A percentile compares a stretch with the other conserved stretches of the same genome.
Conservation (phyloP, 768 basidiomycete species). For the Mycena vulgaris region DNA sequence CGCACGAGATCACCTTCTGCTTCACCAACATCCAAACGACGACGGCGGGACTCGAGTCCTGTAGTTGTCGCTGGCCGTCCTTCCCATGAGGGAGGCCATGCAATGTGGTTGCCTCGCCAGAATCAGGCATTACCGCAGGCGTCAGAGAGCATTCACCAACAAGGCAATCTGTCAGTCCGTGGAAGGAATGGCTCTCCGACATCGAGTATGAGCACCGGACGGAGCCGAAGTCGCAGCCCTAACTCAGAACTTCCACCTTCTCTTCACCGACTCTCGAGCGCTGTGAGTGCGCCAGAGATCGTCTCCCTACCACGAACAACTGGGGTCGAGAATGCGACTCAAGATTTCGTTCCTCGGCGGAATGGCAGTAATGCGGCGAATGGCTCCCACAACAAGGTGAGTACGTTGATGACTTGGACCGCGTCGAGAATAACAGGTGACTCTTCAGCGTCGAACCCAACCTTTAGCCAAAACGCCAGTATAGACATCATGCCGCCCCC, state of each 20-base stretch:
- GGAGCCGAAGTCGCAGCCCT: conserved; percentile 68
- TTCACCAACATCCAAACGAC: conserved; percentile 72
- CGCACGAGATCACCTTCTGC: conserved; percentile 74
- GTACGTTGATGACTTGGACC: conserved; percentile 25
- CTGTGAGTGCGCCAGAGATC: conserved; percentile 55
- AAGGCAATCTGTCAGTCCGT: conserved; percentile 45
- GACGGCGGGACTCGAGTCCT: conserved; percentile 66
- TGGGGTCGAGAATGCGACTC: conserved; percentile 26
- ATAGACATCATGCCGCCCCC: conserved; percentile 52
- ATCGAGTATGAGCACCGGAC: conserved; percentile 70
- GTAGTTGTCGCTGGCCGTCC: conserved; percentile 57
- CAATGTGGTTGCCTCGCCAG: conserved; percentile 50
- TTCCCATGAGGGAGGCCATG: conserved; percentile 62
- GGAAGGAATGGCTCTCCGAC: conserved; percentile 67
- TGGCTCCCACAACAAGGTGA: conserved; percentile 53
- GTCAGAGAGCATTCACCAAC: conserved; percentile 36
- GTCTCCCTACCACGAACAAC: conserved; percentile 46
- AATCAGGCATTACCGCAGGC: conserved; percentile 41
- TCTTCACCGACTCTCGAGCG: conserved; percentile 71
- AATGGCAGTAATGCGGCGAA: conserved; percentile 57
- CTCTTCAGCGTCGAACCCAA: conserved; percentile 27
- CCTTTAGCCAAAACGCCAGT: conserved; percentile 31
- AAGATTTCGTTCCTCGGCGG: conserved; percentile 33
- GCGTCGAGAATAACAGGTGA: conserved; percentile 2
- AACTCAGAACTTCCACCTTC: conserved; percentile 63